Base-by-base conservation (phyloP, 805 yeast genomes). In the Saccharomycopsis capsularis region DNA sequence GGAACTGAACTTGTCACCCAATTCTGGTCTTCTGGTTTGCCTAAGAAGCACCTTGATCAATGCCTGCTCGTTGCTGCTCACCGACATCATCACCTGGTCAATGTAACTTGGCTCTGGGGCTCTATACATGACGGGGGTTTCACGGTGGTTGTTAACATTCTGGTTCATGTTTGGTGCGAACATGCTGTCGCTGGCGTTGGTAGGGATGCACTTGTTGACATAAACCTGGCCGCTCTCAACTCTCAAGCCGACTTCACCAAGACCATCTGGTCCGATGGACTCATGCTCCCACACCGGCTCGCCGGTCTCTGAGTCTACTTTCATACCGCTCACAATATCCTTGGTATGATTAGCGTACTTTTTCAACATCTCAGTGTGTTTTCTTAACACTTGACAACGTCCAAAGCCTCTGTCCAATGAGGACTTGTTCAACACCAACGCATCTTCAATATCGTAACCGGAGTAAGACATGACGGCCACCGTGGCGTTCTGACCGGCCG, bases 401-500 rank as follows among this genome's bases (percentile, higher is more conserved):
- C 99, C 99, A 64, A 88, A 93, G 1, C 99, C 99, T 63, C 99
- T 78, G 62, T 93, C 99, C 48, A 93, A 75, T 0, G 96, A 87
- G 0, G 98, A 73, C 65, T 91, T 93, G 68, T 93, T 93, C 59
- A 93, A 69, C 19, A 93, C 97, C 62, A 93, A 74, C 4, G 99
- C 99, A 81, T 93, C 99, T 69, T 93, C 98, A 64, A 93, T 93
- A 85, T 93, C 99, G 64, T 93, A 93, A 55, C 99, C 99, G 0
- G 98, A 91, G 62, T 93, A 93, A 5, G 96, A 88, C 99, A 93
- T 93, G 35, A 93, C 99, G 1, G 99, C 99, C 50, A 93, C 99
- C 0, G 95, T 86, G 7, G 99, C 99, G 65, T 93, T 93, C 68
- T 93, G 99, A 5, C 99, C 99, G 3, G 99, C 99, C 3, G 99